A percentile compares a stretch with the other conserved stretches of the same genome.
These are phyloP conservation scores for Chaetomium olivaceum DNA, from an alignment of 2,329 filamentous ascomycete species.

Conservation along the genomic window DNA sequence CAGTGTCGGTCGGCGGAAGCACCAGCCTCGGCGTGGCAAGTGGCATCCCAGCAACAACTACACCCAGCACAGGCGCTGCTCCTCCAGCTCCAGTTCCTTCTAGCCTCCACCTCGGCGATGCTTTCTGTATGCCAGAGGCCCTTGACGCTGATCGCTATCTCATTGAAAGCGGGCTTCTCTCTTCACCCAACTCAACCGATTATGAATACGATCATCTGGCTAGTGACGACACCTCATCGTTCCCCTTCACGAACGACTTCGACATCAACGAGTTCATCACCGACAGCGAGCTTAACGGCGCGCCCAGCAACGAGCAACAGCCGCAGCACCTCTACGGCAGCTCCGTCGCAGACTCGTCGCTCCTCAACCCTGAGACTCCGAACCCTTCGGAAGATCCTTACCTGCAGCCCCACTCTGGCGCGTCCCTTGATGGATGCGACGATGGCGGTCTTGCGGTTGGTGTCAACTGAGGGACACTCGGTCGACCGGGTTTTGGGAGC, in stretches of 20 bases:
- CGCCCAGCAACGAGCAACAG: slow-evolving; percentile 41
- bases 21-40: slow-evolving; percentile 46
- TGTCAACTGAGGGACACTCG: slow-evolving; percentile 57
- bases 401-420: slow-evolving; percentile 73
- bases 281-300: slow-evolving; percentile 48
- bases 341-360: slow-evolving; percentile 54
- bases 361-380: slow-evolving; percentile 61
- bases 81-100: slow-evolving; percentile 60
- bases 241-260: slow-evolving; percentile 50
- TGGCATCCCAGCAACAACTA: slow-evolving; percentile 46
- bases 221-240: slow-evolving; percentile 54
- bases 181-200: slow-evolving; percentile 68
- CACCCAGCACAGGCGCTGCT: slow-evolving; percentile 46
- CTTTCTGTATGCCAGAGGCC: slow-evolving; percentile 68
- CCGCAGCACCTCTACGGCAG: slow-evolving; percentile 52
- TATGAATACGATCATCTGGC: slow-evolving; percentile 67
- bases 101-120: slow-evolving; percentile 68
- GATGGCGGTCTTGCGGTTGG: slow-evolving; percentile 71
- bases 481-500: slow-evolving; percentile 46
- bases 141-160: slow-evolving; percentile 72
- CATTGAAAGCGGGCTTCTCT: slow-evolving; percentile 74
- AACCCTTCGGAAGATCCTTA: slow-evolving; percentile 65
- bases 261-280: slow-evolving; percentile 59
- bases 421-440: slow-evolving; percentile 73
- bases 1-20: slow-evolving; percentile 91